Evolutionary conservation across 164 flowering plant genomes (phyloP).

Genomic region (Akebia trifoliata): DNA sequence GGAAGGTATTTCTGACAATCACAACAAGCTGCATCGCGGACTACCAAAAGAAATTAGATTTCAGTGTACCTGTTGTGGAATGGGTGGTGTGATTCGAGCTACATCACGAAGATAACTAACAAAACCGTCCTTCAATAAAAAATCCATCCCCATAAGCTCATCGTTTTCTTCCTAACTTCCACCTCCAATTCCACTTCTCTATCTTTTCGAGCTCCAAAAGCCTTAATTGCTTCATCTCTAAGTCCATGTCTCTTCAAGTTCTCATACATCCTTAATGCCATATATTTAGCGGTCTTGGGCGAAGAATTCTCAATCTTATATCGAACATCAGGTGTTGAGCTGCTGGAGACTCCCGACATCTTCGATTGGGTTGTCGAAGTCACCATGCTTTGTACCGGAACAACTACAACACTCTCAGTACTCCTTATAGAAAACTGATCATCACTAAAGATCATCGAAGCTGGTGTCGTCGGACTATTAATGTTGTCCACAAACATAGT

Average conservation of each 20-base stretch:
- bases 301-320: no score
- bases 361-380: slow-evolving; percentile 6
- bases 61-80: slow-evolving; percentile 23
- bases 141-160: slow-evolving; percentile 25
- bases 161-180: slow-evolving; percentile 10
- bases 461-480: no score
- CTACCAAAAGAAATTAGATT: background rate
- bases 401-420: no score
- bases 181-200: slow-evolving; percentile 6
- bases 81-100: slow-evolving; percentile 24
- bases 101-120: slow-evolving; percentile 25
- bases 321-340: slow-evolving; percentile 10
- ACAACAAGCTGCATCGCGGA: no score
- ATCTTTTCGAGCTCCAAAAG: no score
- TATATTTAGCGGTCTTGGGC: no score
- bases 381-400: no score
- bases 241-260: slow-evolving; percentile 22
- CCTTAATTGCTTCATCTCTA: no score
- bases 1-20: no score
- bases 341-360: background rate
- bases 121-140: slow-evolving; percentile 25
- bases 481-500: no score
- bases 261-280: slow-evolving; percentile 21
- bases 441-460: no score
- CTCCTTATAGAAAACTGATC: no score